Evolutionary conservation across 345 rosid genomes (phyloP).

Genomic region (Citrus unshiu): DNA sequence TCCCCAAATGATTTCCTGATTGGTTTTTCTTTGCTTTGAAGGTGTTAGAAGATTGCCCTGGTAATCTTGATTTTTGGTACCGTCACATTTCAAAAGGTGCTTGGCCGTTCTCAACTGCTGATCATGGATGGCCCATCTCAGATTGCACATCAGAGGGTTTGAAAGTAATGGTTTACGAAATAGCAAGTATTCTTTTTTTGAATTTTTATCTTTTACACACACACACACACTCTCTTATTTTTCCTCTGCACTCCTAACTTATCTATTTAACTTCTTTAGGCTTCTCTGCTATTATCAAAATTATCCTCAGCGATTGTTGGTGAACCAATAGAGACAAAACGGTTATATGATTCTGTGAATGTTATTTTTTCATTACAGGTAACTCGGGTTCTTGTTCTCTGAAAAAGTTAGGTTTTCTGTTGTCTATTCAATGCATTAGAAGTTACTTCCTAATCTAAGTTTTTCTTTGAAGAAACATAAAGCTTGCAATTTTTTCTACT

Average conservation of each 20-base stretch:
- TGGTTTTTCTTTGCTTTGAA: conserved; percentile 27
- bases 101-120: conserved; percentile 97
- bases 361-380: conserved; percentile 91
- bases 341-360: conserved; percentile 79
- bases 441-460: neutral
- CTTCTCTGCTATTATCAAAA: conserved; percentile 67
- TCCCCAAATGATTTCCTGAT: conserved; percentile 4
- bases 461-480: neutral
- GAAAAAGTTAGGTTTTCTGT: neutral
- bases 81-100: conserved; percentile 99
- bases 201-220: neutral
- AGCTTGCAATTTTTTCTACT: neutral
- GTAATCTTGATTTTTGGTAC: conserved; percentile 75
- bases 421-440: neutral
- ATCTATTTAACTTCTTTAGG: conserved; percentile 38
- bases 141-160: conserved; percentile 95
- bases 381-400: conserved; percentile 16
- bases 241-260: neutral
- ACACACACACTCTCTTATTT: too few relatives aligned
- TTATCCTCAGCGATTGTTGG: conserved; percentile 75
- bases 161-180: conserved; percentile 47
- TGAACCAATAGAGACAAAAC: conserved; percentile 56
- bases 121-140: conserved; percentile 98
- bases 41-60: conserved; percentile 85
- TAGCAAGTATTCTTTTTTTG: neutral